These are phyloP conservation scores for Ambrosiella cleistominuta DNA, from an alignment of 2,329 filamentous ascomycete genomes.

Conservation along the genomic window DNA sequence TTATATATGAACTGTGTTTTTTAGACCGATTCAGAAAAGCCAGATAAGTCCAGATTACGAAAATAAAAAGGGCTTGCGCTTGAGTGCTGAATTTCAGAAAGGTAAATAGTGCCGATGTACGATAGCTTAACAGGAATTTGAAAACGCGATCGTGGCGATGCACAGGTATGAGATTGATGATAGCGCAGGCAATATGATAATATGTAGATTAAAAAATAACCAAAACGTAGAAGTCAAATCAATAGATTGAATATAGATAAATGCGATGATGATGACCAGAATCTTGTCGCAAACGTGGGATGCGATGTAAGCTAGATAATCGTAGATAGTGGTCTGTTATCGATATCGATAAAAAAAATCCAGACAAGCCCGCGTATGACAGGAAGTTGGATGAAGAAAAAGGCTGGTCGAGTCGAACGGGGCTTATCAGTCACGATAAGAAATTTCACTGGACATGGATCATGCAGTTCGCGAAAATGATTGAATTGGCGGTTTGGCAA, in stretches of 20 bases:
- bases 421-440: constrained; percentile 3
- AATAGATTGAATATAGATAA: no score
- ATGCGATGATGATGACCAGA: no score
- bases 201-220: background rate
- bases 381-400: background rate
- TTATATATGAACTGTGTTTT: background rate
- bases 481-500: no score
- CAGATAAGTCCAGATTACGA: background rate
- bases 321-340: constrained; percentile 5
- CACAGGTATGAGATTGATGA: no score
- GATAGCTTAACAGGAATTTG: no score
- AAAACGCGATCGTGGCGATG: no score
- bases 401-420: background rate
- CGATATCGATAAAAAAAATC: constrained; percentile 1
- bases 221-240: background rate
- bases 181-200: background rate
- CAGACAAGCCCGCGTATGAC: background rate
- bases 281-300: background rate
- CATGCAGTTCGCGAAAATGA: background rate
- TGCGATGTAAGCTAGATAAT: constrained; percentile 1
- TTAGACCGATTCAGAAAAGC: background rate
- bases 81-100: no score
- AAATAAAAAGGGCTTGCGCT: no score
- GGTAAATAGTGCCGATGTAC: no score
- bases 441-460: background rate